These are phyloP conservation scores for Cryptosporidium ryanae DNA, from an alignment of 169 alveolate species.

Conservation along the genomic window DNA sequence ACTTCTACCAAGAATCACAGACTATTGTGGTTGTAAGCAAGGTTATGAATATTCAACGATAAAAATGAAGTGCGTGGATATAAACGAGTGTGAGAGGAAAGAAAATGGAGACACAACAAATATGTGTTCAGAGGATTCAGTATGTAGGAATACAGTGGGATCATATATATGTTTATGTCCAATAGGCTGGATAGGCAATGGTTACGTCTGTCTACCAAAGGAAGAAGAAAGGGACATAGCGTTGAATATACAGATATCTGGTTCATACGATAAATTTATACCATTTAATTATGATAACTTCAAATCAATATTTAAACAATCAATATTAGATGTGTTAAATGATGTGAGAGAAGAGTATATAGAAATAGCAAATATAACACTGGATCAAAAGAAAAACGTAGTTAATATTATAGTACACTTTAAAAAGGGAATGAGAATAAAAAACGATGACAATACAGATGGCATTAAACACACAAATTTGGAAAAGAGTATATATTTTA, in stretches of 20 bases:
- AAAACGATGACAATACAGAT: not conserved
- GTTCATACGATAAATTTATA: slow-evolving; percentile 32
- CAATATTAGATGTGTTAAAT: slow-evolving; percentile 22
- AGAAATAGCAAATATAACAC: slow-evolving; percentile 10
- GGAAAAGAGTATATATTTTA: not conserved
- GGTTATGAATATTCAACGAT: slow-evolving; percentile 20
- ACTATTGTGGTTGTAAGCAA: slow-evolving; percentile 54
- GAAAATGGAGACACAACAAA: slow-evolving; percentile 15
- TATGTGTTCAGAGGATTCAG: slow-evolving; percentile 73
- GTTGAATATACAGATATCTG: slow-evolving; percentile 29
- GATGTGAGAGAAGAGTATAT: slow-evolving; percentile 4
- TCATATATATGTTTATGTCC: slow-evolving; percentile 77
- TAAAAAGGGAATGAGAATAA: slow-evolving; percentile 6
- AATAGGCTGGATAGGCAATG: slow-evolving; percentile 76
- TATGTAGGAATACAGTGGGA: slow-evolving; percentile 78
- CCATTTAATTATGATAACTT: slow-evolving; percentile 29
- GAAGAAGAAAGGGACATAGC: slow-evolving; percentile 75
- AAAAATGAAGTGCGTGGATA: slow-evolving; percentile 14
- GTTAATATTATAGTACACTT: slow-evolving; percentile 14
- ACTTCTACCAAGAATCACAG: not conserved
- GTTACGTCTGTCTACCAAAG: slow-evolving; percentile 76
- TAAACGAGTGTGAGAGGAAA: slow-evolving; percentile 27
- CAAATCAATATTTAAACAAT: slow-evolving; percentile 17
- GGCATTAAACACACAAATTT: not conserved
- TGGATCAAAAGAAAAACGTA: slow-evolving; percentile 1